Evolutionary conservation across 495 filamentous ascomycete species (phyloP).

Genomic region (Penicillium soppii): DNA sequence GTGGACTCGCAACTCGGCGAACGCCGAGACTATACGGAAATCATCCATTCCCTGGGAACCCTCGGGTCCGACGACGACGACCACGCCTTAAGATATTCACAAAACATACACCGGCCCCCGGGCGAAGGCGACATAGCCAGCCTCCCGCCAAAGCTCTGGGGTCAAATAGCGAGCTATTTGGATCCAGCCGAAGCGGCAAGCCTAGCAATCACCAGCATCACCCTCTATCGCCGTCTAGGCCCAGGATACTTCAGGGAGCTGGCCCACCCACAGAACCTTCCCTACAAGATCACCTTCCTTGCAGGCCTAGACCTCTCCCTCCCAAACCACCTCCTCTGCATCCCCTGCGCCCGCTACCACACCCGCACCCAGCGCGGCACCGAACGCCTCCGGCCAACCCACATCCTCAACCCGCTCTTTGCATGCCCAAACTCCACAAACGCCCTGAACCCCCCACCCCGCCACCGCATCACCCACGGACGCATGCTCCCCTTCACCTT

Average conservation of each 20-base stretch:
- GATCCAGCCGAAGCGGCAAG: constrained; percentile 43
- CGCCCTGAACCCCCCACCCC: constrained; percentile 39
- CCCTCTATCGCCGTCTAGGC: constrained; percentile 42
- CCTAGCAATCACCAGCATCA: constrained; percentile 48
- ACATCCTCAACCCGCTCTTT: constrained; percentile 52
- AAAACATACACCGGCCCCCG: constrained; percentile 28
- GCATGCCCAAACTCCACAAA: constrained; percentile 47
- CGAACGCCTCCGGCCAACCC: constrained; percentile 48
- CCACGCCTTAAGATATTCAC: constrained; percentile 12
- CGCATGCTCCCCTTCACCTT: constrained; percentile 54
- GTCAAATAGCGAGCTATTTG: constrained; percentile 36
- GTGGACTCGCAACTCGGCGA: constrained; percentile 51
- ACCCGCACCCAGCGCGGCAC: constrained; percentile 44
- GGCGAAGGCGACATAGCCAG: constrained; percentile 46
- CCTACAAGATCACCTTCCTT: constrained; percentile 48
- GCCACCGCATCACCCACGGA: constrained; percentile 51
- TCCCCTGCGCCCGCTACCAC: constrained; percentile 54
- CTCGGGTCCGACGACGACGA: constrained; percentile 33
- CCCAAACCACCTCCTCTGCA: constrained; percentile 56
- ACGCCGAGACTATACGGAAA: constrained; percentile 45
- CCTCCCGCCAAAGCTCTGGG: constrained; percentile 46
- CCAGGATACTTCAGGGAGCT: constrained; percentile 31
- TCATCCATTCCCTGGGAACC: constrained; percentile 47
- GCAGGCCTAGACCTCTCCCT: constrained; percentile 40
- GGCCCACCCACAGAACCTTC: constrained; percentile 33